Evolutionary conservation across 768 basidiomycete species (phyloP).

Genomic region (Sarcodon aspratus): DNA sequence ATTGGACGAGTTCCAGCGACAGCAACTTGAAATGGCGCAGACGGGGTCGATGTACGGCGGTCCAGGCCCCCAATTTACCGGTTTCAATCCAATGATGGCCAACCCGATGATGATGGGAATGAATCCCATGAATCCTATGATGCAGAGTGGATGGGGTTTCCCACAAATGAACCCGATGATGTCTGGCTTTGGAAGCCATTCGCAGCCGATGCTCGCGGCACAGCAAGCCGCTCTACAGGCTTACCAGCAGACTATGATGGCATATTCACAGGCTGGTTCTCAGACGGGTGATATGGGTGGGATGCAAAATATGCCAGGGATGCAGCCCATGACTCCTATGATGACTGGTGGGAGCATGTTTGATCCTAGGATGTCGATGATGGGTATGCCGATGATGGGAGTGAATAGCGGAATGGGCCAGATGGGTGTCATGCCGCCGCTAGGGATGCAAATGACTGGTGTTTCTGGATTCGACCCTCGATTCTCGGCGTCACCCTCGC

Average conservation of each 20-base stretch:
- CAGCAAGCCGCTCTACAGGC: constrained; percentile 78
- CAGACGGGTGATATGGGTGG: constrained; percentile 52
- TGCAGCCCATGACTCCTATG: constrained; percentile 33
- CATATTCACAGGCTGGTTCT: constrained; percentile 65
- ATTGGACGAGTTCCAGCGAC: constrained; percentile 81
- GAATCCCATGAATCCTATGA: constrained; percentile 29
- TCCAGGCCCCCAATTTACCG: constrained; percentile 23
- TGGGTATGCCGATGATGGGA: constrained; percentile 49
- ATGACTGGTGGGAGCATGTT: constrained; percentile 49
- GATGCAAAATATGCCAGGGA: constrained; percentile 16
- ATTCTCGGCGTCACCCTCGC: constrained; percentile 26
- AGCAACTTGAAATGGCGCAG: constrained; percentile 87
- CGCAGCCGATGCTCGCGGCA: constrained; percentile 79
- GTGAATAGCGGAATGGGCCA: constrained; percentile 14
- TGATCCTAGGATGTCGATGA: constrained; percentile 79
- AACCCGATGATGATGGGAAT: constrained; percentile 58
- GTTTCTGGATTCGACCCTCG: constrained; percentile 49
- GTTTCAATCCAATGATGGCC: constrained; percentile 62
- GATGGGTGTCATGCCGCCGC: constrained; percentile 7
- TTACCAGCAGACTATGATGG: constrained; percentile 85
- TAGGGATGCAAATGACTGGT: constrained; percentile 52
- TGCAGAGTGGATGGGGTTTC: constrained; percentile 44
- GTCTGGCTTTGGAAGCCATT: constrained; percentile 32
- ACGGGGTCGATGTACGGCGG: constrained; percentile 63
- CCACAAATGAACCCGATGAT: constrained; percentile 35